A percentile compares a stretch with the other conserved stretches of the same genome.
Evolutionary conservation across 2,329 filamentous ascomycete genomes (phyloP).

Genomic region (Fusarium nygamai): DNA sequence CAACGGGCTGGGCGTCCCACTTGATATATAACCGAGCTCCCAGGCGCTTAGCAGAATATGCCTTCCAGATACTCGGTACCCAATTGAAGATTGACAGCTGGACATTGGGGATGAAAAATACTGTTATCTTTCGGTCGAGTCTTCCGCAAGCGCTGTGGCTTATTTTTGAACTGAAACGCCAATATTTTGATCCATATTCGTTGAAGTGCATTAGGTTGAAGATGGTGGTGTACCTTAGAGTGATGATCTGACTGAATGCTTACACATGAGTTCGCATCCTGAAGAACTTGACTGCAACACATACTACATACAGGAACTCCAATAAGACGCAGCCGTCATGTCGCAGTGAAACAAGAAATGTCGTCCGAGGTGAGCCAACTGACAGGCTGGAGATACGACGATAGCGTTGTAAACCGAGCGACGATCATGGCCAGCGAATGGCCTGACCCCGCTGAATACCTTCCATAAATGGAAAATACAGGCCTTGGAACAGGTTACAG

Average conservation of each 20-base stretch:
- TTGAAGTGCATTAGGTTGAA: neutral
- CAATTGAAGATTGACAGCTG: neutral
- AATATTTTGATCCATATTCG: neutral
- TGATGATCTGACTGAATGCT: neutral
- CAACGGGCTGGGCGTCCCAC: neutral
- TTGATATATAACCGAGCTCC: neutral
- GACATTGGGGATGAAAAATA: neutral
- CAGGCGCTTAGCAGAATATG: slow-evolving; percentile 1
- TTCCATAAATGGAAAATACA: neutral
- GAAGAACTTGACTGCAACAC: neutral
- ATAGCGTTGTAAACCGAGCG: neutral
- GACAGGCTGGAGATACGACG: neutral
- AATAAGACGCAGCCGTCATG: neutral
- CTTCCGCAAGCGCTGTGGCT: neutral
- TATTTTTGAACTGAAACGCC: neutral
- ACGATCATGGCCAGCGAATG: neutral
- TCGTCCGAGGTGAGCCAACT: neutral
- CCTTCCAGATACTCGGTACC: neutral
- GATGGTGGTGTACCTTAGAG: neutral
- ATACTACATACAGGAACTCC: neutral
- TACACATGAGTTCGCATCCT: neutral
- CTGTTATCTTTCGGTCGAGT: neutral
- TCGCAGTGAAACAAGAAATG: neutral
- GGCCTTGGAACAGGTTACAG: neutral
- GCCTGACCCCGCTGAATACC: neutral